phyloP scores from a whole-genome alignment of 139 green algal genomes.

The Coelastrella sp. region DNA sequence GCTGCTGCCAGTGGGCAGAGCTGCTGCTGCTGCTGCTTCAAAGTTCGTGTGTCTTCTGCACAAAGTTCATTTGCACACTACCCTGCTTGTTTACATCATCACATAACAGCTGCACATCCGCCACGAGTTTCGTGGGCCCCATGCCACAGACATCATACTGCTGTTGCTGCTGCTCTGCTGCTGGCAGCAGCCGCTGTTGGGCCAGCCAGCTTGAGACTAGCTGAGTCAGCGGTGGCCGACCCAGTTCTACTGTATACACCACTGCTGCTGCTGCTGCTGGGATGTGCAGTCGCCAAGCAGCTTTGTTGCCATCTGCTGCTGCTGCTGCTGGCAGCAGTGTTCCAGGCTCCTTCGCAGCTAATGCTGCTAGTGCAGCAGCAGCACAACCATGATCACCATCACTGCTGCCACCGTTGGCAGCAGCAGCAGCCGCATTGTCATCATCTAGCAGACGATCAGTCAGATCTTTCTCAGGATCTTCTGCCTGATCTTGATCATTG shows the following conservation, averaged over 20 bases:
- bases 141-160: conserved; percentile 28
- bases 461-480: neutral
- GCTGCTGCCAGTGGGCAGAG: neutral
- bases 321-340: neutral
- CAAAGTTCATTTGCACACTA: conserved; percentile 4
- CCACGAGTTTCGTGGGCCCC: neutral
- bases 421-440: neutral
- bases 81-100: conserved; percentile 11
- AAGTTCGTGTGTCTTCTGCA: conserved; percentile 42
- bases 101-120: conserved; percentile 3
- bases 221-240: neutral
- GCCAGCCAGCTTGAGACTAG: neutral
- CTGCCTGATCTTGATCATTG: neutral
- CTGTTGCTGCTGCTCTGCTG: conserved; percentile 30
- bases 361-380: conserved; percentile 7
- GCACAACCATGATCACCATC: neutral
- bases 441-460: neutral
- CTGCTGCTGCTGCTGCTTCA: conserved; percentile 27
- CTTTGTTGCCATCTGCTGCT: conserved; percentile 1
- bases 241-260: neutral
- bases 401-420: neutral
- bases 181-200: neutral
- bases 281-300: neutral
- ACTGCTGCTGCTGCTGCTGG: conserved; percentile 7
- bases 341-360: neutral